Evolutionary conservation across 208 protist species (phyloP), one percentile per base, ranked within the genome.

Genomic region (Herpetomonas tarakana): DNA sequence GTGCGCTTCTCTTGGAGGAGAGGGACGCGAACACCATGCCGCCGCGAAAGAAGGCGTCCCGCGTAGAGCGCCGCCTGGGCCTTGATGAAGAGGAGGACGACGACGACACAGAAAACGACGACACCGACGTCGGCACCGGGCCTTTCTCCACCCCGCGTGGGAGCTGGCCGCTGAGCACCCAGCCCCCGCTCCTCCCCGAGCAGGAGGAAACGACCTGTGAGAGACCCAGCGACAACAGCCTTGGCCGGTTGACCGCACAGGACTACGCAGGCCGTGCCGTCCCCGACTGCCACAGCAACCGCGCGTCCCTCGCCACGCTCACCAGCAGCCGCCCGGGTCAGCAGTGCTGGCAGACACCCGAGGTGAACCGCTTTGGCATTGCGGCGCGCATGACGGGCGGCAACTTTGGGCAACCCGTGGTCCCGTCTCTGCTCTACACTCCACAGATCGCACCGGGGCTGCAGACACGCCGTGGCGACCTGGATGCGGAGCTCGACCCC

Each of bases 401-500:
- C 3, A 21, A 25, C 24, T 18, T 53, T 12, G 4, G 62, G 19
- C 28, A 22, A 35, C 4, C 46, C 51, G 38, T 27, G 49, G 53
- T 58, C 51, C 25, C 64, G 7, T 35, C 16, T 16, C 56, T 79
- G 11, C 65, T 91, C 31, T 90, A 65, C 56, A 93, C 87, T 14
- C 87, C 87, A 3, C 80, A 91, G 54, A 63, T 81, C 4, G 58
- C 76, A 7, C 67, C 70, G 3, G 61, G 62, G 31, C 71, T 78
- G 22, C 47, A 85, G 7, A 68, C 64, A 11, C 66, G 83, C 57
- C 84, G 83, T 12, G 45, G 65, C 11, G 56, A 26, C 31, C 62
- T 94, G 11, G 84, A 94, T 58, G 57, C 58, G 0, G 84, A 91
- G 72, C 60, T 94, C 0, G 68, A 83, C 19, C 31, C 22, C 0